Evolutionary conservation across 2,329 filamentous ascomycete species (phyloP).

Genomic region (Trichoderma polysporum): DNA sequence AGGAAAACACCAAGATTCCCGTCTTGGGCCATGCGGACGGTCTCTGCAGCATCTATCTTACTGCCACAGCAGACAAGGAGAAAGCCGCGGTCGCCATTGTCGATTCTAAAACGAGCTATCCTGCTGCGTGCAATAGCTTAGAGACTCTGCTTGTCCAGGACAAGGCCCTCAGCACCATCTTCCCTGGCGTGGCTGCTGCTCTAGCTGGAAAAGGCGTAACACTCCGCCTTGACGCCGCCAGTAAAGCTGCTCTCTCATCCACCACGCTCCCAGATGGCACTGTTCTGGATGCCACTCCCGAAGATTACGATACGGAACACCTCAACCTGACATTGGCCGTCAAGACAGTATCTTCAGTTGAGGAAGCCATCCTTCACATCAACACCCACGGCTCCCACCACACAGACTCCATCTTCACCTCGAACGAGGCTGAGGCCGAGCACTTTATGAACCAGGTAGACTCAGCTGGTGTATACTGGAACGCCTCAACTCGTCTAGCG

Average conservation of each 20-base stretch:
- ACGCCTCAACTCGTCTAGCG: conserved; percentile 88
- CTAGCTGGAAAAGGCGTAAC: conserved; percentile 75
- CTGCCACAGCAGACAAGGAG: conserved; percentile 69
- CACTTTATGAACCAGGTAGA: conserved; percentile 83
- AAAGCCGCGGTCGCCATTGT: conserved; percentile 76
- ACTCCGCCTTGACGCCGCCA: conserved; percentile 73
- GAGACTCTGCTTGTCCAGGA: conserved; percentile 88
- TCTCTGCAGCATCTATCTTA: conserved; percentile 83
- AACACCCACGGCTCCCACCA: conserved; percentile 91
- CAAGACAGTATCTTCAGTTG: conserved; percentile 68
- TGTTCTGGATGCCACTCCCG: conserved; percentile 64
- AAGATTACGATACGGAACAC: conserved; percentile 87
- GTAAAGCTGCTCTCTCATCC: conserved; percentile 61
- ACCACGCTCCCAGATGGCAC: conserved; percentile 45
- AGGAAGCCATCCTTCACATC: conserved; percentile 81
- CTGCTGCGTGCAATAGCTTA: conserved; percentile 91
- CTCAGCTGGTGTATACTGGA: conserved; percentile 94
- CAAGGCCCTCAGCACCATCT: conserved; percentile 61
- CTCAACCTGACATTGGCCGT: conserved; percentile 81
- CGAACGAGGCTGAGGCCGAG: conserved; percentile 66
- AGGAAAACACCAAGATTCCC: conserved; percentile 86
- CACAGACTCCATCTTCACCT: conserved; percentile 86
- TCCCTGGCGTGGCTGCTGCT: conserved; percentile 71
- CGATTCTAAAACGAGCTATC: conserved; percentile 92
- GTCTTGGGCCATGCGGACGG: conserved; percentile 96